phyloP scores from a whole-genome alignment of 129 eudicot species.

The Flaveria sonorensis region DNA sequence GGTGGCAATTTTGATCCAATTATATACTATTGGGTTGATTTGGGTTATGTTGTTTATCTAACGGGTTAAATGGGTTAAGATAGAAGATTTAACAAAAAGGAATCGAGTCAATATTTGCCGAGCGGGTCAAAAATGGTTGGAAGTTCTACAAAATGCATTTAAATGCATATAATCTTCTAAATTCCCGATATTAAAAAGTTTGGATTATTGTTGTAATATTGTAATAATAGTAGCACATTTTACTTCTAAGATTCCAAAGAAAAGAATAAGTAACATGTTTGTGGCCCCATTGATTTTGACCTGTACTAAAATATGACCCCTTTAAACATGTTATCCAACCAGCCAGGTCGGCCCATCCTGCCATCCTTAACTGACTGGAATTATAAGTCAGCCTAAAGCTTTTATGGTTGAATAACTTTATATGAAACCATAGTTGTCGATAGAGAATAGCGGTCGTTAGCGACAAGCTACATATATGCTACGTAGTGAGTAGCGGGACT shows the following conservation, averaged over 20 bases:
- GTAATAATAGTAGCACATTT: not conserved
- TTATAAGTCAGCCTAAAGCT: not conserved
- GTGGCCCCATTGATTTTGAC: not conserved
- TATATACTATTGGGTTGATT: not conserved
- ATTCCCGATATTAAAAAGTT: not conserved
- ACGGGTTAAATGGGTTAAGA: not conserved
- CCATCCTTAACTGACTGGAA: not conserved
- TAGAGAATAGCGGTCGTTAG: too few species aligned
- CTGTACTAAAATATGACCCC: not conserved
- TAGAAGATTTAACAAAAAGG: not conserved
- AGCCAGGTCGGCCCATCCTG: not conserved
- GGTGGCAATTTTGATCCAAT: not conserved
- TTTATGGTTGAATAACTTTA: not conserved
- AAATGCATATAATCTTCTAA: constrained; percentile 1
- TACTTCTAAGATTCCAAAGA: not conserved
- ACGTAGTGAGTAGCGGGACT: too few species aligned
- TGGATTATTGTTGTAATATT: not conserved
- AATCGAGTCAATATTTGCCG: not conserved
- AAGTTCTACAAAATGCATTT: not conserved
- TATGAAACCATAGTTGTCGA: not conserved
- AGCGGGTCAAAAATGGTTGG: constrained; percentile 1
- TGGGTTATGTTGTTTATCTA: constrained; percentile 3
- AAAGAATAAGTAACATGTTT: not conserved
- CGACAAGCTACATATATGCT: too few species aligned
- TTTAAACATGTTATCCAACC: not conserved